Evolutionary conservation across 805 yeast genomes (phyloP).

Genomic region (Komagataella ulmi): DNA sequence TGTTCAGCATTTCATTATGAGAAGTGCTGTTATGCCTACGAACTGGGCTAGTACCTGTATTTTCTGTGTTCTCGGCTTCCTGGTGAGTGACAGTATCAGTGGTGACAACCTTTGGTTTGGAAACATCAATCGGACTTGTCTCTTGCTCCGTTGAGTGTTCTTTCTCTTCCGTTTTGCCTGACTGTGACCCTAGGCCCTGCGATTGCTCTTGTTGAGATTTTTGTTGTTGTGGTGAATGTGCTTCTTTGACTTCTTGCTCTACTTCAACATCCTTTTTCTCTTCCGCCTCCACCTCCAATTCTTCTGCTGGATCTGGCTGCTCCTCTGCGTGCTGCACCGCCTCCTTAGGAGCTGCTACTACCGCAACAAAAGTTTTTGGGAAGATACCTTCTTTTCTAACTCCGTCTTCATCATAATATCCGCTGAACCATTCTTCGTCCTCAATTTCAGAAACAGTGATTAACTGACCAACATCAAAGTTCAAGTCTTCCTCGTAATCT

Average conservation of each 20-base stretch:
- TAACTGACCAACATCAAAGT: slow-evolving; percentile 51
- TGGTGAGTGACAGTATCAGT: not conserved
- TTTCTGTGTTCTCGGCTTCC: not conserved
- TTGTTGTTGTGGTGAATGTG: not conserved
- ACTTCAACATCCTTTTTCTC: not conserved
- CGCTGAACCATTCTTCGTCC: slow-evolving; percentile 88
- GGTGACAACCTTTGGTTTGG: not conserved
- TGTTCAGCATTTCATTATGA: slow-evolving; percentile 10
- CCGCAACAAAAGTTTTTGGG: slow-evolving; percentile 66
- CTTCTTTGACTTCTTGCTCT: not conserved
- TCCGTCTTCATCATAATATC: slow-evolving; percentile 43
- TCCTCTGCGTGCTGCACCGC: not conserved
- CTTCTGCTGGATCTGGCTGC: slow-evolving; percentile 2
- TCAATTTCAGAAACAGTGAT: slow-evolving; percentile 70
- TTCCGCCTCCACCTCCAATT: slow-evolving; percentile 1
- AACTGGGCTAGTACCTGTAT: not conserved
- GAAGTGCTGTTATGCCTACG: not conserved
- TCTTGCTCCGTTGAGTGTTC: not conserved
- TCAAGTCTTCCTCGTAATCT: slow-evolving; percentile 78
- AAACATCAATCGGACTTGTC: not conserved
- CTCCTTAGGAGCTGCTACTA: slow-evolving; percentile 2
- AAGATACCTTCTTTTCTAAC: slow-evolving; percentile 55
- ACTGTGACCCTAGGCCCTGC: not conserved
- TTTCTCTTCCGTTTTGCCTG: not conserved
- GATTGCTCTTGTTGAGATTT: not conserved